These are phyloP conservation scores for Coniochaeta pulveracea DNA, from an alignment of 2,329 filamentous ascomycete species.

Conservation along the genomic window DNA sequence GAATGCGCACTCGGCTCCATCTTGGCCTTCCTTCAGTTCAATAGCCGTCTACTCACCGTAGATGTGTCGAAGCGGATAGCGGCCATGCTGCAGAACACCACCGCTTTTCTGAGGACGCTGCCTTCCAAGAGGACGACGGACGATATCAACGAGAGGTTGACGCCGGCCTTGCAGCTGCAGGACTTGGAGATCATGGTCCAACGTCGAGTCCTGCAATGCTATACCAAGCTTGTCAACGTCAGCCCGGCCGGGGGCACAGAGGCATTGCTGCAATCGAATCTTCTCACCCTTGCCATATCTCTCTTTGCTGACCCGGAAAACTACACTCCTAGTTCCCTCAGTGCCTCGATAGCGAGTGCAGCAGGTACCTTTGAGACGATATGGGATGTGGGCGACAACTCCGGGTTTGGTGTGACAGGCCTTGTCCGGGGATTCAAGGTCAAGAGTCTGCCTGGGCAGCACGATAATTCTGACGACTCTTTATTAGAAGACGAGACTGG, in stretches of 20 bases:
- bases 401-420: constrained; percentile 85
- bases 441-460: constrained; percentile 58
- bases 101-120: constrained; percentile 75
- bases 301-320: constrained; percentile 90
- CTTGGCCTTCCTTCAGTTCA: constrained; percentile 85
- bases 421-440: constrained; percentile 69
- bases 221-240: constrained; percentile 79
- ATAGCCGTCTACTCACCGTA: constrained; percentile 79
- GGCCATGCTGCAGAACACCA: constrained; percentile 90
- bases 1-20: constrained; percentile 91
- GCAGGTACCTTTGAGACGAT: constrained; percentile 85
- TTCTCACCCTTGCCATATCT: constrained; percentile 79
- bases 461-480: constrained; percentile 36
- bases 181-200: constrained; percentile 92
- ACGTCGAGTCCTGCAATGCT: constrained; percentile 86
- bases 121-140: constrained; percentile 77
- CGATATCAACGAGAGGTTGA: constrained; percentile 73
- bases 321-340: constrained; percentile 73
- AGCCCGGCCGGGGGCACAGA: constrained; percentile 80
- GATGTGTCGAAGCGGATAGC: constrained; percentile 91
- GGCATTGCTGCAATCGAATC: constrained; percentile 77
- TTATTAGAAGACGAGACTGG: constrained; percentile 39
- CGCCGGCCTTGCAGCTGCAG: constrained; percentile 75
- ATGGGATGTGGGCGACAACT: constrained; percentile 93
- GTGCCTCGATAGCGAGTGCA: constrained; percentile 82